A percentile compares a stretch with the other conserved stretches of the same genome.
Evolutionary conservation across 78 protist genomes (phyloP).

Genomic region (Isochrysis galbana): DNA sequence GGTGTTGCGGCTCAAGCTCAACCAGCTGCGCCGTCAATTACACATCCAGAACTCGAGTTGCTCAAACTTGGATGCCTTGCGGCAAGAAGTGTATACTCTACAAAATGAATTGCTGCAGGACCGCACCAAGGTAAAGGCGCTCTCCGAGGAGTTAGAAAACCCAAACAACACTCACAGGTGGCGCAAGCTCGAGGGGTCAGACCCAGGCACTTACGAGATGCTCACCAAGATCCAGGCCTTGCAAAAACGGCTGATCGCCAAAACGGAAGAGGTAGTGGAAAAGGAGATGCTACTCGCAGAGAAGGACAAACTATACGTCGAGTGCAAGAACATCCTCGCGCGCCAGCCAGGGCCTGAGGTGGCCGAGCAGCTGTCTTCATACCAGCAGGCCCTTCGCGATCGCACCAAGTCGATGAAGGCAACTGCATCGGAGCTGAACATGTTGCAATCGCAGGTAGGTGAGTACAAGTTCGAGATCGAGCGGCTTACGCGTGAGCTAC

Average conservation of each 20-base stretch:
- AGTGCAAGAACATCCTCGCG: slow-evolving; percentile 78
- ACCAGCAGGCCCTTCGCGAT: slow-evolving; percentile 60
- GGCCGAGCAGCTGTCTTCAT: slow-evolving; percentile 64
- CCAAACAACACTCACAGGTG: slow-evolving; percentile 84
- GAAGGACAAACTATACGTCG: slow-evolving; percentile 79
- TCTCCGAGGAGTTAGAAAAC: slow-evolving; percentile 86
- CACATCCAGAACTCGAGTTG: slow-evolving; percentile 54
- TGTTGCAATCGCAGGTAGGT: slow-evolving; percentile 63
- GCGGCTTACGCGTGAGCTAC: slow-evolving; percentile 67
- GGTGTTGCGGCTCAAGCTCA: slow-evolving; percentile 59
- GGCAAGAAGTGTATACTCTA: slow-evolving; percentile 62
- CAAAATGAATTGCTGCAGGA: slow-evolving; percentile 81
- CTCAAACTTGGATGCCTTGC: slow-evolving; percentile 51
- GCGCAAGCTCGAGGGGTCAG: slow-evolving; percentile 36
- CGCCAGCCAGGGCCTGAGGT: slow-evolving; percentile 85
- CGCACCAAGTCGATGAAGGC: slow-evolving; percentile 57
- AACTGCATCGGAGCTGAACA: slow-evolving; percentile 68
- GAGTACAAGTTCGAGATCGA: slow-evolving; percentile 68
- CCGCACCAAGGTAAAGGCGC: slow-evolving; percentile 73
- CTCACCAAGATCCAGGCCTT: slow-evolving; percentile 83
- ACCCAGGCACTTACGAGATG: slow-evolving; percentile 60
- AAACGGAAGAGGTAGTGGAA: slow-evolving; percentile 81
- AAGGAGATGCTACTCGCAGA: slow-evolving; percentile 83
- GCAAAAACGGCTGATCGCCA: slow-evolving; percentile 82
- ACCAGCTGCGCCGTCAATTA: slow-evolving; percentile 53